These are phyloP conservation scores for Helminthosporium solani DNA, from an alignment of 2,329 filamentous ascomycete species.

Conservation along the genomic window DNA sequence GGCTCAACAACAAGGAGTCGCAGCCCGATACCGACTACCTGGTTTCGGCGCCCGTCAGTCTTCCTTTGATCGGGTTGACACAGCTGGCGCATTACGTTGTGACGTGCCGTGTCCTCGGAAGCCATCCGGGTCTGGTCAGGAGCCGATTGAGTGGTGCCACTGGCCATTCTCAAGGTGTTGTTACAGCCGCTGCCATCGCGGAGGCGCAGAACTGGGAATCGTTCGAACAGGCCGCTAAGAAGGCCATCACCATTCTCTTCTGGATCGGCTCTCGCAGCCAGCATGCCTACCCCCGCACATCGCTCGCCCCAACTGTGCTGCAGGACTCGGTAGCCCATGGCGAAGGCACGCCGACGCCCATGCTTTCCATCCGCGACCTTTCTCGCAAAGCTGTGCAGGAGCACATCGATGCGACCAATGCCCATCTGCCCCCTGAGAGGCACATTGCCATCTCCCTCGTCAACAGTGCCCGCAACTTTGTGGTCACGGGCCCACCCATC, in stretches of 20 bases:
- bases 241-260: conserved; percentile 89
- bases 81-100: conserved; percentile 96
- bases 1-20: conserved; percentile 84
- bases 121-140: conserved; percentile 83
- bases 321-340: conserved; percentile 93
- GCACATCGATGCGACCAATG: conserved; percentile 94
- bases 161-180: conserved; percentile 94
- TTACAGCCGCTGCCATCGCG: conserved; percentile 88
- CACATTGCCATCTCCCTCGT: conserved; percentile 94
- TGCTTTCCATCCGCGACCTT: conserved; percentile 95
- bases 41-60: conserved; percentile 62
- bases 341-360: conserved; percentile 93
- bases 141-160: conserved; percentile 85
- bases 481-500: conserved; percentile 92
- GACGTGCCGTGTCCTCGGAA: conserved; percentile 86
- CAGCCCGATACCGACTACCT: conserved; percentile 89
- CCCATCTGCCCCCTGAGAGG: conserved; percentile 87
- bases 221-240: conserved; percentile 75
- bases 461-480: conserved; percentile 95
- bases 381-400: conserved; percentile 86
- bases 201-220: conserved; percentile 92
- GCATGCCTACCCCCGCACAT: conserved; percentile 94
- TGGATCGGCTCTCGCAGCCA: conserved; percentile 98
- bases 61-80: conserved; percentile 92
- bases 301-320: conserved; percentile 83